Evolutionary conservation across 2,329 filamentous ascomycete genomes (phyloP).

Genomic region (Paecilomyces variotii): DNA sequence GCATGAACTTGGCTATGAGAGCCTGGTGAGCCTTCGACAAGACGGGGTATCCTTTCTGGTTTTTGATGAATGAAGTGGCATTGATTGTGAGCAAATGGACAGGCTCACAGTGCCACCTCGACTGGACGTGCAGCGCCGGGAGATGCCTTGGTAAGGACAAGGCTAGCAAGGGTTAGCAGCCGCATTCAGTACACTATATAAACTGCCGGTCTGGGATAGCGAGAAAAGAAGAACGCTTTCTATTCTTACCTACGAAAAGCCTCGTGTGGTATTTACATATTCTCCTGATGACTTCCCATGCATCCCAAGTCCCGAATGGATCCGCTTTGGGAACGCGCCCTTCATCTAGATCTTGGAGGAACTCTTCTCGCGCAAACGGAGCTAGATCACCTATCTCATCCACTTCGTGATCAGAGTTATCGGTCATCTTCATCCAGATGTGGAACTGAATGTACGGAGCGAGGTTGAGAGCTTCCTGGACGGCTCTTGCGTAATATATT

Average conservation of each 20-base stretch:
- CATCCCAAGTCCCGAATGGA: slow-evolving; percentile 78
- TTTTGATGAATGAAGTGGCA: slow-evolving; percentile 47
- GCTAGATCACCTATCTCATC: slow-evolving; percentile 38
- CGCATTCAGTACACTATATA: background rate
- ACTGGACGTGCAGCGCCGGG: slow-evolving; percentile 49
- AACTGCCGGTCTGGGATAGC: background rate
- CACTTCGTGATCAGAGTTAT: slow-evolving; percentile 53
- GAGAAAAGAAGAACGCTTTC: background rate
- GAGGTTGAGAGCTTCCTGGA: slow-evolving; percentile 69
- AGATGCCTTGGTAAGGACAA: slow-evolving; percentile 52
- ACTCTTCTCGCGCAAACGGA: slow-evolving; percentile 35
- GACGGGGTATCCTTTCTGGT: slow-evolving; percentile 51
- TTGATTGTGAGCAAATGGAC: slow-evolving; percentile 49
- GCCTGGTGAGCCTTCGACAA: slow-evolving; percentile 51
- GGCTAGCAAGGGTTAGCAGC: slow-evolving; percentile 29
- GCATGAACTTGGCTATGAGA: slow-evolving; percentile 50
- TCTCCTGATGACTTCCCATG: slow-evolving; percentile 81
- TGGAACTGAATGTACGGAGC: slow-evolving; percentile 72
- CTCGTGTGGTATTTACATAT: slow-evolving; percentile 77
- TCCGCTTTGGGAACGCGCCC: slow-evolving; percentile 48
- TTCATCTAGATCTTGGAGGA: slow-evolving; percentile 22
- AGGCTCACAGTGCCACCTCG: slow-evolving; percentile 57
- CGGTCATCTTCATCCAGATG: slow-evolving; percentile 76
- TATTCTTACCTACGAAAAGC: slow-evolving; percentile 70
- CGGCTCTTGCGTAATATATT: slow-evolving; percentile 72